Evolutionary conservation across 2,329 filamentous ascomycete species (phyloP), one percentile per base, ranked within the genome.

Genomic region (Graphilbum sp.): DNA sequence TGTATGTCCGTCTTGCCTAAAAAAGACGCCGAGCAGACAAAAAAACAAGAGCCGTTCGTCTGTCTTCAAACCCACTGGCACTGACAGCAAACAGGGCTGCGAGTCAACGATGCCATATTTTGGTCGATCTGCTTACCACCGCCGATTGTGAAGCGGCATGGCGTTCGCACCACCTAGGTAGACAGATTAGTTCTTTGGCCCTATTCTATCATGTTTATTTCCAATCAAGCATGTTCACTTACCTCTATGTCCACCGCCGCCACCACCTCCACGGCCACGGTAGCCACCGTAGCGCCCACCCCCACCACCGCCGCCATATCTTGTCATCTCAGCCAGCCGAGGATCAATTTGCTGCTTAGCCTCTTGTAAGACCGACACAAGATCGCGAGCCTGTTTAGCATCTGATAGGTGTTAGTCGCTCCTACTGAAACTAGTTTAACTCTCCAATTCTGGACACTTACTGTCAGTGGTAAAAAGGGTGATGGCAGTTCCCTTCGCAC

Each of bases 381-480:
- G 78, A 65, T 98, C 90, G 72, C 90, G 88, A 63, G 90, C 88
- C 75, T 90, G 83, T 69, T 88, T 90, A 53, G 81, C 74, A 65
- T 90, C 83, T 87, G 11, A 11, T 9, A 35, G 19, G 17, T 2
- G 27, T 39, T 31, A 35, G 35, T 32, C 20, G 17, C 31, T 16
- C n/a, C 15, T 5, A 10, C 10, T 29, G 21, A n/a, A n/a, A n/a
- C n/a, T n/a, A n/a, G n/a, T n/a, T n/a, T n/a, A n/a, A n/a, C n/a
- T n/a, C n/a, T n/a, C n/a, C n/a, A n/a, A n/a, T n/a, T n/a, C n/a
- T n/a, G n/a, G n/a, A n/a, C n/a, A 81, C 87, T 67, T 72, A 95
- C 88, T 96, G 64, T 96, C 90, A 80, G 88, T 90, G 61, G 90
- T 96, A 66, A 98, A 98, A 54, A 98, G 75, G 48, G 90, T 96